Evolutionary conservation across 257 asterid genomes (phyloP), one percentile per base, ranked within the genome.

Genomic region (Ballota nigra): DNA sequence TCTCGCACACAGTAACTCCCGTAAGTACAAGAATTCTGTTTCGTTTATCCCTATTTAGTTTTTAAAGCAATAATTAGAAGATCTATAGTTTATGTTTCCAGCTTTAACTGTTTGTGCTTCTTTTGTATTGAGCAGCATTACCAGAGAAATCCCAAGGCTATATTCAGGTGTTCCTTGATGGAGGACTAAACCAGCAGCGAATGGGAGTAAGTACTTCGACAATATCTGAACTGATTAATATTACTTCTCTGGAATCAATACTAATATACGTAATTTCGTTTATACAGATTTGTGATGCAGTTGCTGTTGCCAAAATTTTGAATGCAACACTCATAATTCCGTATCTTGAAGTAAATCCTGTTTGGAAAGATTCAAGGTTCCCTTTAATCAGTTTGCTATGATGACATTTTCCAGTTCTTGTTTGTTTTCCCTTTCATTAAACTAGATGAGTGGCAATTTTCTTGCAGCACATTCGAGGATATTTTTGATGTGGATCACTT

Each of bases 121-220:
- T 22, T 60, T 4, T 61, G 11, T 60, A 64, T 80, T 55, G 28
- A 71, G 72, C 88, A 88, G 96, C 73, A 45, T 63, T 88, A 63
- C 88, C 98, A 0, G 89, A 85, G 73, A 82, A 85, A 64, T 86
- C 96, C 41, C 86, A 83, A 70, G 96, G 98, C 12, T 95, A 92
- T 69, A 64, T 95, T 71, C 99, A 95, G 71, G 96, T 95, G 75
- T 95, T 95, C 81, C 96, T 95, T 45, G 99, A 95, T 47, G 98
- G 99, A 72, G 99, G 99, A 58, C 84, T 95, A 74, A 95, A 95
- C 83, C 99, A 95, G 80, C 99, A 95, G 78, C 79, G 99, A 73
- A 92, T 95, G 99, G 98, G 99, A 71, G 99, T 95, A 82, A 82
- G 89, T 75, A 29, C 15, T 60, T 70, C 4, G 11, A 26, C 16